These are phyloP conservation scores for Musa itinerans DNA, from an alignment of 176 grass and related monocot genomes.

Conservation along the genomic window DNA sequence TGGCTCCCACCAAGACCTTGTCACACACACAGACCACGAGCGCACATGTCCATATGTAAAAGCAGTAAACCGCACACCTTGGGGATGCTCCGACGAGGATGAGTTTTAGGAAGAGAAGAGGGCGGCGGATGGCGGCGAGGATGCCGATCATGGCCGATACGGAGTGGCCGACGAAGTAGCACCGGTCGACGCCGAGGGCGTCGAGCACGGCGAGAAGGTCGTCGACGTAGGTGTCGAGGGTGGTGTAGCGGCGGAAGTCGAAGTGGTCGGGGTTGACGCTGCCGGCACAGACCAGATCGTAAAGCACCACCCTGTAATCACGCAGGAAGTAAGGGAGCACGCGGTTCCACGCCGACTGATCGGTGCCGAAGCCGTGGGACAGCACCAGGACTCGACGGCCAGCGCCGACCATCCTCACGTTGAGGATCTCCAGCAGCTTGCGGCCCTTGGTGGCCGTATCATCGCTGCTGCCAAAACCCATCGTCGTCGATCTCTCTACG, in stretches of 20 bases:
- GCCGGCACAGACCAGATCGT: constrained; percentile 35
- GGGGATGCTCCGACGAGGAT: constrained; percentile 75
- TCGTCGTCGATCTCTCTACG: too few species aligned
- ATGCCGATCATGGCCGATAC: constrained; percentile 53
- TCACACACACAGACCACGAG: background rate
- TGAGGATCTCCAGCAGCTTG: constrained; percentile 81
- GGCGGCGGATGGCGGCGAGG: constrained; percentile 43
- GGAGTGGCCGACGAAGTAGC: constrained; percentile 80
- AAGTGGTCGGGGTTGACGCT: too few species aligned
- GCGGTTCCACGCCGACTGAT: constrained; percentile 16
- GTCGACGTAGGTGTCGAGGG: constrained; percentile 68
- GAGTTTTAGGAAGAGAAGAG: constrained; percentile 72
- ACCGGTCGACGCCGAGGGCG: constrained; percentile 49
- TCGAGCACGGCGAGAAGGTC: constrained; percentile 74
- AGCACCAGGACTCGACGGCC: constrained; percentile 65
- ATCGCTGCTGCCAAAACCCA: background rate
- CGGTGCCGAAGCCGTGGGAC: constrained; percentile 83
- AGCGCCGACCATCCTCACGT: background rate
- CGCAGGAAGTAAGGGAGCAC: constrained; percentile 66
- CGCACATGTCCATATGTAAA: background rate
- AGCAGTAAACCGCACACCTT: constrained; percentile 24
- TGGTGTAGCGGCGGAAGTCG: constrained; percentile 11
- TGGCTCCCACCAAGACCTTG: background rate
- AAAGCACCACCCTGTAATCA: constrained; percentile 70
- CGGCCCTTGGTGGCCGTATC: background rate